Evolutionary conservation across 306 rosid genomes (phyloP).

Genomic region (Prunus armeniaca): DNA sequence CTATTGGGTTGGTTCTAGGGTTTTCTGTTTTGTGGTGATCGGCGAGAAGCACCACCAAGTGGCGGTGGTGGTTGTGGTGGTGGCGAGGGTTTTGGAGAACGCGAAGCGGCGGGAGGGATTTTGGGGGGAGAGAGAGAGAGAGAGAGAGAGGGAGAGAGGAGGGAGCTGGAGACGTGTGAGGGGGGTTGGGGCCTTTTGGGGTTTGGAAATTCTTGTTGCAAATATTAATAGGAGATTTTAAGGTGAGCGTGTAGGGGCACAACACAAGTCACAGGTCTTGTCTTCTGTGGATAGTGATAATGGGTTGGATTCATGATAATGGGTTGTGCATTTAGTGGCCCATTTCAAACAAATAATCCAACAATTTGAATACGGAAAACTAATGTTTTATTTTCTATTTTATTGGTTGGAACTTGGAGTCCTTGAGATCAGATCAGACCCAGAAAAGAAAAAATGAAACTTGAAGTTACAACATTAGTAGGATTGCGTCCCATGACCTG

Average conservation of each 20-base stretch:
- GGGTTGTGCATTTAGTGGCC: neutral
- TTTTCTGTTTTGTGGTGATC: neutral
- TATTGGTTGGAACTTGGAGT: no score
- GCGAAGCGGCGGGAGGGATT: neutral
- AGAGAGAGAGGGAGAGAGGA: neutral
- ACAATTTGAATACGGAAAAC: no score
- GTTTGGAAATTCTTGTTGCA: neutral
- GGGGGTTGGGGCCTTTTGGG: neutral
- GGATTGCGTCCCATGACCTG: no score
- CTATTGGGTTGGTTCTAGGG: neutral
- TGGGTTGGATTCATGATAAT: neutral
- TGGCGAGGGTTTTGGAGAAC: slow-evolving; percentile 10
- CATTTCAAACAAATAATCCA: no score
- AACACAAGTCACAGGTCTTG: neutral
- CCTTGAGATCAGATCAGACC: no score
- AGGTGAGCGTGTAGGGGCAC: neutral
- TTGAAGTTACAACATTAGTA: no score
- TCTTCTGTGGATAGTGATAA: neutral
- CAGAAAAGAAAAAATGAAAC: no score
- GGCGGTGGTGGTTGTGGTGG: slow-evolving; percentile 17
- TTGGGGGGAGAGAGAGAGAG: neutral
- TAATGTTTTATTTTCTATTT: no score
- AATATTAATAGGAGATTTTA: neutral
- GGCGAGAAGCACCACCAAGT: slow-evolving; percentile 19
- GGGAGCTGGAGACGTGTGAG: neutral